These are phyloP conservation scores for Vitis rotundifolia DNA, from an alignment of 164 flowering plant genomes.

Conservation along the genomic window DNA sequence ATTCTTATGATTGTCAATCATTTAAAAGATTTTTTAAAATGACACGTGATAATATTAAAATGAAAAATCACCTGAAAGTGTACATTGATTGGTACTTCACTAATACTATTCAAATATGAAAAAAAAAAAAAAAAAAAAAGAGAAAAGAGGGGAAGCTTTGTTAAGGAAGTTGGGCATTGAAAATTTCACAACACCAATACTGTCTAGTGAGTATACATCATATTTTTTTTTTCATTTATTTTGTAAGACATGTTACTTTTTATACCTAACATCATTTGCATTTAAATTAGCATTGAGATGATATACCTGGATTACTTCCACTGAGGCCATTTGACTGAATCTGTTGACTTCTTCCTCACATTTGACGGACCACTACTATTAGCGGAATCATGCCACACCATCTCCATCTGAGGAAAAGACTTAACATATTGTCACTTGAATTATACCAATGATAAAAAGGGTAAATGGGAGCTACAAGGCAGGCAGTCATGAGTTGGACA, in stretches of 20 bases:
- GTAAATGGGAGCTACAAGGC: not conserved
- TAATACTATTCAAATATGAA: too few species aligned
- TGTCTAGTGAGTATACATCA: not conserved
- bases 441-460: not conserved
- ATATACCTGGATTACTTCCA: conserved; percentile 27
- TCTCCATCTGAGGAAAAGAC: conserved; percentile 61
- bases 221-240: too few species aligned
- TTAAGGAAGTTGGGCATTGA: too few species aligned
- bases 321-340: conserved; percentile 53
- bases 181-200: not conserved
- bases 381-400: conserved; percentile 72
- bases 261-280: not conserved
- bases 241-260: too few species aligned
- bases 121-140: too few species aligned
- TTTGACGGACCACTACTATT: conserved; percentile 32
- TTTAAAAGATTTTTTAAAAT: too few species aligned
- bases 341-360: conserved; percentile 36
- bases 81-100: too few species aligned
- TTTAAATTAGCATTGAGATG: not conserved
- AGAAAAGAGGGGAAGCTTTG: too few species aligned
- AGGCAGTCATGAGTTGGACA: not conserved
- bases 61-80: too few species aligned
- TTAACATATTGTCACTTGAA: not conserved
- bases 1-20: too few species aligned
- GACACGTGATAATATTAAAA: too few species aligned